Evolutionary conservation across 2,329 filamentous ascomycete genomes (phyloP).

Genomic region (Dactylonectria estremocensis): DNA sequence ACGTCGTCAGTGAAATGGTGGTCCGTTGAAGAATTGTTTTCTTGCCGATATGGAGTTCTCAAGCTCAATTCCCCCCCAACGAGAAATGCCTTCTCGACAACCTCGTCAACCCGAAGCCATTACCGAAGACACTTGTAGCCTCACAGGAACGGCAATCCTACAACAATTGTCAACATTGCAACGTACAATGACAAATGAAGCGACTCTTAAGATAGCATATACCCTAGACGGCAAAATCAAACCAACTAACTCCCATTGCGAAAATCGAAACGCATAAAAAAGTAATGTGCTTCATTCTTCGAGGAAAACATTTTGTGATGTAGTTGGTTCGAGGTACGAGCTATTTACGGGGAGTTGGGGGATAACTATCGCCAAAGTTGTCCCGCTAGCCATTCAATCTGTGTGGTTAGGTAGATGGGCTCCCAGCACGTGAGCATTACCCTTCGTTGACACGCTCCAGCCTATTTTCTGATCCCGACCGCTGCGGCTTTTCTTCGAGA

Average conservation of each 20-base stretch:
- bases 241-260: neutral
- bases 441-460: too few relatives aligned
- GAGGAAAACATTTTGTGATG: too few relatives aligned
- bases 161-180: neutral
- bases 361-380: too few relatives aligned
- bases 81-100: neutral
- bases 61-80: neutral
- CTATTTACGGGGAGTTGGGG: too few relatives aligned
- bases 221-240: neutral
- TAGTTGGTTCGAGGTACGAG: too few relatives aligned
- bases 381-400: too few relatives aligned
- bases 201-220: neutral
- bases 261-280: too few relatives aligned
- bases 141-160: neutral
- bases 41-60: neutral
- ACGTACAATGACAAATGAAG: neutral
- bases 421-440: too few relatives aligned
- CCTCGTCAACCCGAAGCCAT: neutral
- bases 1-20: neutral
- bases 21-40: neutral
- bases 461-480: too few relatives aligned
- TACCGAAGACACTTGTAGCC: neutral
- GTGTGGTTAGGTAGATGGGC: too few relatives aligned
- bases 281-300: too few relatives aligned
- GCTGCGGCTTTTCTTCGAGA: too few relatives aligned